Evolutionary conservation across 768 basidiomycete genomes (phyloP).

Genomic region (Chalciporus chontae): DNA sequence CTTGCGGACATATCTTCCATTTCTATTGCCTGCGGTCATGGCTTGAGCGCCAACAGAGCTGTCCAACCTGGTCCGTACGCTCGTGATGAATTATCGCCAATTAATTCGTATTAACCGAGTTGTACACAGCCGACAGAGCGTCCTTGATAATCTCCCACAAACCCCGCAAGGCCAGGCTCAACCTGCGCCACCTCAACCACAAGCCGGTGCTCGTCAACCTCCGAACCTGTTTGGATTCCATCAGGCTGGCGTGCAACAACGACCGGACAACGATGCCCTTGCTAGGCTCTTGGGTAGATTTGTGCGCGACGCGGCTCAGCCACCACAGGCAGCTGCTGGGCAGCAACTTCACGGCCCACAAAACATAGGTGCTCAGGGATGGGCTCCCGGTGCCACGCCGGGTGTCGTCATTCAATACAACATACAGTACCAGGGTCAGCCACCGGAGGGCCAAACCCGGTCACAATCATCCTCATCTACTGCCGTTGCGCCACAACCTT

Average conservation of each 20-base stretch:
- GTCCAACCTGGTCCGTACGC: slow-evolving; percentile 86
- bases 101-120: slow-evolving; percentile 9
- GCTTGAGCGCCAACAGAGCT: slow-evolving; percentile 98
- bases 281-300: slow-evolving; percentile 45
- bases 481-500: slow-evolving; percentile 32
- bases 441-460: slow-evolving; percentile 31
- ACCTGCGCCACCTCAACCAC: slow-evolving; percentile 23
- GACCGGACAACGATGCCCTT: slow-evolving; percentile 35
- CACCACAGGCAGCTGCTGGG: slow-evolving; percentile 31
- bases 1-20: slow-evolving; percentile 97
- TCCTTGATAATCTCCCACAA: slow-evolving; percentile 51
- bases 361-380: slow-evolving; percentile 33
- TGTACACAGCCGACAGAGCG: slow-evolving; percentile 62
- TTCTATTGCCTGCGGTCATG: slow-evolving; percentile 96
- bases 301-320: slow-evolving; percentile 50
- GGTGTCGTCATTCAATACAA: slow-evolving; percentile 62
- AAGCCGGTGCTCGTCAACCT: slow-evolving; percentile 30
- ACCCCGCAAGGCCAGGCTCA: slow-evolving; percentile 32
- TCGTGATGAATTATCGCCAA: background rate
- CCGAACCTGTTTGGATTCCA: slow-evolving; percentile 29
- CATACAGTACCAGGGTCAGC: slow-evolving; percentile 52
- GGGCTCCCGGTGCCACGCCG: slow-evolving; percentile 35
- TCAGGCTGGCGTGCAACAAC: slow-evolving; percentile 31
- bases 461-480: slow-evolving; percentile 22
- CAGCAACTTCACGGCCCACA: slow-evolving; percentile 33